Percentiles rank a stretch among this genome's conserved stretches.
Evolutionary conservation across 2,329 filamentous ascomycete genomes (phyloP).

Genomic region (Fusarium marasasianum): DNA sequence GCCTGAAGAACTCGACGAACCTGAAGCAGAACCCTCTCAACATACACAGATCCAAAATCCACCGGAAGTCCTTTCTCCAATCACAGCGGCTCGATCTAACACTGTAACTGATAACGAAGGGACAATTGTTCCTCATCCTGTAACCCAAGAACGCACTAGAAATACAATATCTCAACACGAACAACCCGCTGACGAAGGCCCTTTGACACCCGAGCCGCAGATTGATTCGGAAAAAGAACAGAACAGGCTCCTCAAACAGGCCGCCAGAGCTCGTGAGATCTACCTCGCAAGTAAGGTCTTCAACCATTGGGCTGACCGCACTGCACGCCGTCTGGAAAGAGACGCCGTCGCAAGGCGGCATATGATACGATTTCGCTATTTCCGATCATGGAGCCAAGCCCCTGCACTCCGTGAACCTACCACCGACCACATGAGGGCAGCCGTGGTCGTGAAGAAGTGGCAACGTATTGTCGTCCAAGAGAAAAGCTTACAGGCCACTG

Average conservation of each 20-base stretch:
- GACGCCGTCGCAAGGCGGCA: constrained; percentile 76
- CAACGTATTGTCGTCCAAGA: constrained; percentile 44
- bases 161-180: not conserved
- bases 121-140: constrained; percentile 2
- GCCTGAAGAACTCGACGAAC: constrained; percentile 1
- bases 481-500: constrained; percentile 40
- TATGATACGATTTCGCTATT: constrained; percentile 67
- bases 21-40: not conserved
- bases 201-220: constrained; percentile 9
- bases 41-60: not conserved
- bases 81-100: not conserved
- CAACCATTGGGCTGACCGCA: constrained; percentile 69
- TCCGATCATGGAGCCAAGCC: constrained; percentile 49
- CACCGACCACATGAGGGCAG: constrained; percentile 44
- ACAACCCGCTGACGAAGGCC: constrained; percentile 1
- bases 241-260: constrained; percentile 55
- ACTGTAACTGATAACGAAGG: constrained; percentile 6
- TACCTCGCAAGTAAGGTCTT: constrained; percentile 60
- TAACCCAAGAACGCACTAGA: not conserved
- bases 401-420: constrained; percentile 45
- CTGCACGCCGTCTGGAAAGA: constrained; percentile 71
- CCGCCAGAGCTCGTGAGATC: constrained; percentile 70
- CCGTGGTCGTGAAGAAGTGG: constrained; percentile 48
- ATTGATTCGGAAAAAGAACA: constrained; percentile 27
- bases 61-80: constrained; percentile 1